phyloP scores from a whole-genome alignment of 768 basidiomycete species.

The Phylloporus arenicola region DNA sequence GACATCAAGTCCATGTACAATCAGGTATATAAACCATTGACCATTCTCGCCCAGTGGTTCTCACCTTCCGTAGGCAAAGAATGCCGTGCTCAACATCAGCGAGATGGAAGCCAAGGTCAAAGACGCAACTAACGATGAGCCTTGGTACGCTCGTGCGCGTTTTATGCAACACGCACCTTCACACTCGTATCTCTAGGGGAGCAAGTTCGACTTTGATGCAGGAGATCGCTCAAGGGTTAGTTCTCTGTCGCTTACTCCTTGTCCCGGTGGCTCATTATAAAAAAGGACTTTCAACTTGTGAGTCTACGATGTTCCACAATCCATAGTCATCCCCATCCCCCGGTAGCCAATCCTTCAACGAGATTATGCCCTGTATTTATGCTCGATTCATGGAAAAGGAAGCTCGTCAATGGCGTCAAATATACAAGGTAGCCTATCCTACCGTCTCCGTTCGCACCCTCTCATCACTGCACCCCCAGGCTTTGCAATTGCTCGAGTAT shows the following conservation, averaged over 20 bases:
- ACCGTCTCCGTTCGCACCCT: neutral
- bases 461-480: slow-evolving; percentile 38
- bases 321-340: slow-evolving; percentile 6
- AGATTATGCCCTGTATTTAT: slow-evolving; percentile 98
- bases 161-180: neutral
- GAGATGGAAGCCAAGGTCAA: slow-evolving; percentile 97
- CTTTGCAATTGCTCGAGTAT: slow-evolving; percentile 91
- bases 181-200: slow-evolving; percentile 56
- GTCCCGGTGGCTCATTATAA: slow-evolving; percentile 13
- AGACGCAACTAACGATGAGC: slow-evolving; percentile 96
- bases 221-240: slow-evolving; percentile 94
- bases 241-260: slow-evolving; percentile 9
- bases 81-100: slow-evolving; percentile 91
- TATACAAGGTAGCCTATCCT: slow-evolving; percentile 74
- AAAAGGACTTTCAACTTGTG: slow-evolving; percentile 95
- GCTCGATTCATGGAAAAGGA: slow-evolving; percentile 97
- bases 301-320: slow-evolving; percentile 26
- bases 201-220: slow-evolving; percentile 98
- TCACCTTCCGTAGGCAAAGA: slow-evolving; percentile 68
- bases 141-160: slow-evolving; percentile 64
- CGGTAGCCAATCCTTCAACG: slow-evolving; percentile 91
- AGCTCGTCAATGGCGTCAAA: slow-evolving; percentile 96
- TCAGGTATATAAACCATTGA: slow-evolving; percentile 49
- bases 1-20: slow-evolving; percentile 94
- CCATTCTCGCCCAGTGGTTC: neutral